Base-by-base conservation (phyloP, 169 alveolate species). In the Fabrea salina region DNA sequence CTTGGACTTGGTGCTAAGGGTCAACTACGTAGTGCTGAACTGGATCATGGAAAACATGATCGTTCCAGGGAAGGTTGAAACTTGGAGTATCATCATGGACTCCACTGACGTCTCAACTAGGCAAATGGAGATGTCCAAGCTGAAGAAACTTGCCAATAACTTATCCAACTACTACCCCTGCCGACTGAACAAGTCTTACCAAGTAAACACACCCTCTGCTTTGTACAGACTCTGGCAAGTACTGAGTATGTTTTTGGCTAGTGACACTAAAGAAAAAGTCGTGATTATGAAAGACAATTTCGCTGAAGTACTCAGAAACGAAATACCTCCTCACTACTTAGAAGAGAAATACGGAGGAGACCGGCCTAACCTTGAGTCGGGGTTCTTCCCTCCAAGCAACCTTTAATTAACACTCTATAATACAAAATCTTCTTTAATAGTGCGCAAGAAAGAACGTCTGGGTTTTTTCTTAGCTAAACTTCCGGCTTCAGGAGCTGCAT, bases 31-130 rank as follows among this genome's bases (percentile, higher is more conserved):
- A 13, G 13, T 61, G 37, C 27, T 61, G 37, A 37, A 22, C 2
- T 61, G 75, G 53, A 32, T 33, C 11, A 61, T 30, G 8, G 44
- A 30, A 16, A 22, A 61, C 64, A 61, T 61, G 44, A 11, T 61
- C 16, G 75, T 33, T 11, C 75, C 75, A 1, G 75, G 75, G 1
- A 61, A 61, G 53, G 53, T 61, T 30, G 75, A 61, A 33, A 61
- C 44, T n/a, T 61, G 75, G 53, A 53, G 13, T 33, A 35, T 61
- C 37, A 61, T 61, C 3, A 61, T 30, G 54, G 75, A 61, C 27
- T 22, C 25, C n/a, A 27, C 37, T 32, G 53, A 25, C 27, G 53
- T 61, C 11, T 8, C 54, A 16, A 32, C 54, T 32, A 25, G 54
- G n/a, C 30, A 30, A 33, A 16, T 61, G 44, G 54, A 44, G 1